Base-by-base conservation (phyloP, 768 basidiomycete genomes). In the Russula dissimulans region DNA sequence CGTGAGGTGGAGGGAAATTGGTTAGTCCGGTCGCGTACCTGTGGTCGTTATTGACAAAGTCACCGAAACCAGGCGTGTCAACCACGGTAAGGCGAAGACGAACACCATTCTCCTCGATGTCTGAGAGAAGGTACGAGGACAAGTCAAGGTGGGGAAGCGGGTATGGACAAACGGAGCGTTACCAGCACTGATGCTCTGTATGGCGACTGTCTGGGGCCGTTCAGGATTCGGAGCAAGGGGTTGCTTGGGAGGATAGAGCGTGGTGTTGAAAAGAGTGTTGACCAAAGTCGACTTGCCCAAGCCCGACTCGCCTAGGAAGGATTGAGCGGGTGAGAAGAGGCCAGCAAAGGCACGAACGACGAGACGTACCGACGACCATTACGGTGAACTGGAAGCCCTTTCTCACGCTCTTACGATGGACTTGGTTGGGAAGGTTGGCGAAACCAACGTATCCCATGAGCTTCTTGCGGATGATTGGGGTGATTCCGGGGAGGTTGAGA, bases 31-130 rank as follows among this genome's bases (percentile, higher is more conserved):
- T 11, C 43, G 54, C 64, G 60, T 64, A 92, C 93, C 94, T 94
- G 70, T 97, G 93, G 67, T 97, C 92, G 73, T 99, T 99, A 80
- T 99, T 97, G 71, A 98, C 95, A 73, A 97, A 98, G 73, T 99
- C 97, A 62, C 97, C 97, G 70, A 97, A 99, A 38, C 97, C 97
- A 58, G 97, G 97, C 32, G 95, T 99, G 72, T 99, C 97, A 64
- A 99, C 97, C 63, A 99, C 95, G n/a, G 94, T 98, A 58, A 99
- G 77, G 71, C 94, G 93, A 46, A 98, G 84, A 67, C 95, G 84
- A 44, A 98, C 97, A 60, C 95, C 95, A 61, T 89, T 95, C 78
- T 99, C 97, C 78, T 98, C 95, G 69, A 99, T 98, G 72, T 99
- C 97, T 97, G 73, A 62, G 71, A 67, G 12, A n/a, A 3, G 14